These are phyloP conservation scores for Mesostigma viride DNA, from an alignment of 139 green algal species.

Conservation along the genomic window DNA sequence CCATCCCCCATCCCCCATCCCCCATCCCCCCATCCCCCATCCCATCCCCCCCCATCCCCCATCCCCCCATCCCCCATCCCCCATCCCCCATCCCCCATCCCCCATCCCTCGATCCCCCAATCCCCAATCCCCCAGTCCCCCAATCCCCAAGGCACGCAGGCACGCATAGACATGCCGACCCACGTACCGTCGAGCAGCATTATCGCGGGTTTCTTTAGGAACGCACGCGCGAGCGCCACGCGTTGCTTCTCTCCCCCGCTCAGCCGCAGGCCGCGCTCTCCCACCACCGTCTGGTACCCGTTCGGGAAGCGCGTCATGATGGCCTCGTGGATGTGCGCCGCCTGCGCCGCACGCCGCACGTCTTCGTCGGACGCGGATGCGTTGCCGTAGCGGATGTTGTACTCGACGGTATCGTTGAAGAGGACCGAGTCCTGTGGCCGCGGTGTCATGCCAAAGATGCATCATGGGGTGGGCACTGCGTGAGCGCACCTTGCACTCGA, in stretches of 20 bases:
- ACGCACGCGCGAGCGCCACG: constrained; percentile 73
- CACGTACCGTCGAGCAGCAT: too few species aligned
- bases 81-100: too few species aligned
- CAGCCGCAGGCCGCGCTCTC: constrained; percentile 58
- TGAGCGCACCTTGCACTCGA: too few species aligned
- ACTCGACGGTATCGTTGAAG: constrained; percentile 79
- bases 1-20: too few species aligned
- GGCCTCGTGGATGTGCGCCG: constrained; percentile 51
- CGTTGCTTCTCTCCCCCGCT: constrained; percentile 89
- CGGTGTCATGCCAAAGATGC: background rate
- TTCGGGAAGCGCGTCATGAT: constrained; percentile 72
- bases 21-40: too few species aligned
- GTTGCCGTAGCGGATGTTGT: constrained; percentile 75
- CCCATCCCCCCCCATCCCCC: constrained; percentile 37
- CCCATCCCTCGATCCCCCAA: too few species aligned
- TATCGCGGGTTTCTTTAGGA: constrained; percentile 60
- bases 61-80: too few species aligned
- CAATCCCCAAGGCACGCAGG: too few species aligned
- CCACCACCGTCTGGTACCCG: constrained; percentile 76
- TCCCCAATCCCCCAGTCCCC: too few species aligned
- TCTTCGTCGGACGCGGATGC: constrained; percentile 21
- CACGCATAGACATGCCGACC: too few species aligned
- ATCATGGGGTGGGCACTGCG: too few species aligned
- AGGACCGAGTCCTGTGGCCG: constrained; percentile 61
- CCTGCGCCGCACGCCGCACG: constrained; percentile 23